phyloP scores from a whole-genome alignment of 257 asterid genomes.

The Solanum gracilifrons region DNA sequence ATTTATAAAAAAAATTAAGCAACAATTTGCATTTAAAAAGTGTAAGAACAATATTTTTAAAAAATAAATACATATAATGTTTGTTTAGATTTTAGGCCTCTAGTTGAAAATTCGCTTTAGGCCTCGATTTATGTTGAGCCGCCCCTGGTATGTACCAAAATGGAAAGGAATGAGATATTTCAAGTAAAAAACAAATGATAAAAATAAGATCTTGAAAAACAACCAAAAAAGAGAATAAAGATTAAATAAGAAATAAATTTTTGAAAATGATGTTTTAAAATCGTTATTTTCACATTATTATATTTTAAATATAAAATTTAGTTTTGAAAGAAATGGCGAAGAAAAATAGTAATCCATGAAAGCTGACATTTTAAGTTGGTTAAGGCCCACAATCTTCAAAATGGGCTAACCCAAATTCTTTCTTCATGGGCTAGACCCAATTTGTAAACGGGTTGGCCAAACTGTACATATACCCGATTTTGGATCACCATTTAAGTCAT shows the following conservation, averaged over 20 bases:
- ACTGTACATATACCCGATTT: background rate
- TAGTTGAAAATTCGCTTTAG: no score
- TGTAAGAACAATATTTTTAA: no score
- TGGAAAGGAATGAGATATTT: background rate
- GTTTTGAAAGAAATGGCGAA: background rate
- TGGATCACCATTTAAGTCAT: background rate
- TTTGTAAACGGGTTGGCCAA: background rate
- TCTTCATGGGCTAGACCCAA: background rate
- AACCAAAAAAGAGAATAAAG: background rate
- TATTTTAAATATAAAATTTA: background rate
- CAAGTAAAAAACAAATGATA: background rate
- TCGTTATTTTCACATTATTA: background rate
- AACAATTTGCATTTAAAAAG: no score
- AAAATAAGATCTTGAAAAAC: background rate
- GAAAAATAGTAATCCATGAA: background rate
- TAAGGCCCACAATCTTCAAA: background rate
- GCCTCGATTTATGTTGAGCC: no score
- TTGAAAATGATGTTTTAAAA: background rate
- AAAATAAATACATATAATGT: no score
- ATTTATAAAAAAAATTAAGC: no score
- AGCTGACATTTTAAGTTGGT: background rate
- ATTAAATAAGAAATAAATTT: background rate
- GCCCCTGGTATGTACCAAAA: background rate
- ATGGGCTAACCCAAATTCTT: background rate
- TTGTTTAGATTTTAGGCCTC: no score